phyloP scores from a whole-genome alignment of 2,329 filamentous ascomycete genomes.

The Penicillium sp. region DNA sequence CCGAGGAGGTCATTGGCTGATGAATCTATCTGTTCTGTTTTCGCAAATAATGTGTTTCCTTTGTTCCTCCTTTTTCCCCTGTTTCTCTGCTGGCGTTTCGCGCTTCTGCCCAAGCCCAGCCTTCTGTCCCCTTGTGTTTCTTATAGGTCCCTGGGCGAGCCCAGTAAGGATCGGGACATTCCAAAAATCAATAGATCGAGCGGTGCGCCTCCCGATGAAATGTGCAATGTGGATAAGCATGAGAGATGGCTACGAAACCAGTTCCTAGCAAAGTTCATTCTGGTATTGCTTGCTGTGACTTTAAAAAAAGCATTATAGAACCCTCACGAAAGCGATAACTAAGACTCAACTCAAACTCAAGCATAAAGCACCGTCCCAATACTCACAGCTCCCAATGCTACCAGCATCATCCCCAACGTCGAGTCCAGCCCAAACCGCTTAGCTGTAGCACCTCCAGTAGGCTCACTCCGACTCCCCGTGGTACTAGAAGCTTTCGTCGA shows the following conservation, averaged over 20 bases:
- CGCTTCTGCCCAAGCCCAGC: conserved; percentile 22
- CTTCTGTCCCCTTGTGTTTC: conserved; percentile 31
- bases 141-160: conserved; percentile 21
- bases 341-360: not conserved
- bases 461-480: not conserved
- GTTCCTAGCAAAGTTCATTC: conserved; percentile 12
- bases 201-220: conserved; percentile 21
- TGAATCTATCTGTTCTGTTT: conserved; percentile 23
- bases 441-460: conserved; percentile 11
- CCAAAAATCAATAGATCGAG: conserved; percentile 29
- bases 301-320: not conserved
- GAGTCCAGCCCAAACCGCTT: conserved; percentile 4
- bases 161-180: conserved; percentile 25
- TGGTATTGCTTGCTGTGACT: not conserved
- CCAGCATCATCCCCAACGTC: conserved; percentile 6
- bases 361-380: conserved; percentile 18
- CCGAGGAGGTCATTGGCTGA: conserved; percentile 67
- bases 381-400: conserved; percentile 13
- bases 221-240: conserved; percentile 32
- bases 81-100: conserved; percentile 25
- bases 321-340: no score
- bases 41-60: conserved; percentile 33
- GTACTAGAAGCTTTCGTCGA: conserved; percentile 10
- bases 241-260: conserved; percentile 29
- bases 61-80: conserved; percentile 26